A percentile compares a stretch with the other conserved stretches of the same genome.
Evolutionary conservation across 805 yeast genomes (phyloP).

Genomic region (Saturnispora dispora): DNA sequence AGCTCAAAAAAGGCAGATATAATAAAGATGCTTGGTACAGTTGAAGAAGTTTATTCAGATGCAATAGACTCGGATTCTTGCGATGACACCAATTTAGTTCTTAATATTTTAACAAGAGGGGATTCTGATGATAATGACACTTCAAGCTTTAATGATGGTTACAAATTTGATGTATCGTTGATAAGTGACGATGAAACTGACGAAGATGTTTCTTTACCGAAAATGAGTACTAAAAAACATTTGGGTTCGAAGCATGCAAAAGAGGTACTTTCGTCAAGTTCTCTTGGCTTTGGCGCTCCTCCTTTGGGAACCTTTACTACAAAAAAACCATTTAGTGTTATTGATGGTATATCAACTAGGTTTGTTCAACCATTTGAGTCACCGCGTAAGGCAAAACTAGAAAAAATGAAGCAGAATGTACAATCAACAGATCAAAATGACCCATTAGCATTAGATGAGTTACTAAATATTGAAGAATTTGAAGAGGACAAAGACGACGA

Average conservation of each 20-base stretch:
- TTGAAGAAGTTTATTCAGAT: conserved; percentile 3
- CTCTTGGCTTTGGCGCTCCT: conserved; percentile 84
- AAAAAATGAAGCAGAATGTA: conserved; percentile 14
- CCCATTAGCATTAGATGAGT: conserved; percentile 55
- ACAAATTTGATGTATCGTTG: conserved; percentile 40
- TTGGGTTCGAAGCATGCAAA: conserved; percentile 80
- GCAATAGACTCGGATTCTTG: conserved; percentile 10
- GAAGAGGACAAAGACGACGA: conserved; percentile 38
- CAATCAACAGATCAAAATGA: conserved; percentile 1
- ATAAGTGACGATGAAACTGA: conserved; percentile 87
- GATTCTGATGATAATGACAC: conserved; percentile 48
- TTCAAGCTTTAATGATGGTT: conserved; percentile 39
- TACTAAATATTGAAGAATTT: conserved; percentile 78
- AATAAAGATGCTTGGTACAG: conserved; percentile 12
- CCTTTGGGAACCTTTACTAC: conserved; percentile 88
- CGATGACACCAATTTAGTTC: conserved; percentile 11
- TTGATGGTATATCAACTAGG: conserved; percentile 88
- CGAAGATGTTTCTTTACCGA: conserved; percentile 79
- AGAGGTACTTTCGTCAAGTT: conserved; percentile 82
- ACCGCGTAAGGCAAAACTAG: conserved; percentile 11
- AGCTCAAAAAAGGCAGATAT: conserved; percentile 6
- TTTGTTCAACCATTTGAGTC: conserved; percentile 47
- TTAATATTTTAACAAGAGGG: conserved; percentile 12
- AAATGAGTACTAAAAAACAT: conserved; percentile 43
- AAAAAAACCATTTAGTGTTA: conserved; percentile 77